A percentile compares a stretch with the other conserved stretches of the same genome.
phyloP scores from a whole-genome alignment of 805 yeast species.

The Brettanomyces sp. region DNA sequence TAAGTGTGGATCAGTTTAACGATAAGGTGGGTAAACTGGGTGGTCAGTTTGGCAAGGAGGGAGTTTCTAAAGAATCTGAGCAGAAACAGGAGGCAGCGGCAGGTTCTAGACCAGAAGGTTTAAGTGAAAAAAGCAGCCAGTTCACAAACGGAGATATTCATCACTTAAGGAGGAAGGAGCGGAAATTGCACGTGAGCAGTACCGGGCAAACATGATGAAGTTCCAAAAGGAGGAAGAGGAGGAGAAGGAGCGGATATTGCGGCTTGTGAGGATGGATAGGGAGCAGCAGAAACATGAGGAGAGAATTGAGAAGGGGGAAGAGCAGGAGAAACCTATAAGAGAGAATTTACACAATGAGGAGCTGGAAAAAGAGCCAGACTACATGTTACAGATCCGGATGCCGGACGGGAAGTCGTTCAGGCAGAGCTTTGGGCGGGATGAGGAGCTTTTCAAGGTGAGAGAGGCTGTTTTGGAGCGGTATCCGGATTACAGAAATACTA shows the following conservation, averaged over 20 bases:
- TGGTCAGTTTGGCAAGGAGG: not conserved
- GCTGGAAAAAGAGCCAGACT: slow-evolving; percentile 30
- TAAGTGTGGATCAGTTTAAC: slow-evolving; percentile 17
- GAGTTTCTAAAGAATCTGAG: not conserved
- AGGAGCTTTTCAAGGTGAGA: slow-evolving; percentile 50
- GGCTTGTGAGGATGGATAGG: slow-evolving; percentile 43
- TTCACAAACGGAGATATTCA: not conserved
- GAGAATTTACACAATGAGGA: slow-evolving; percentile 16
- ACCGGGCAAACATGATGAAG: slow-evolving; percentile 29
- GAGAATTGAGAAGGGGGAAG: slow-evolving; percentile 1
- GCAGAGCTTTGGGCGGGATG: slow-evolving; percentile 36
- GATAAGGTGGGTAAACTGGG: slow-evolving; percentile 12
- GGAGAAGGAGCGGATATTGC: slow-evolving; percentile 48
- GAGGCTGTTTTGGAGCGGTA: slow-evolving; percentile 42
- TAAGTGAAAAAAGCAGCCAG: not conserved
- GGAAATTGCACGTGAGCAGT: slow-evolving; percentile 27
- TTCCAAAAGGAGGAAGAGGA: slow-evolving; percentile 29
- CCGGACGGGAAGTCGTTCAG: slow-evolving; percentile 57
- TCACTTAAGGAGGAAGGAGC: slow-evolving; percentile 33
- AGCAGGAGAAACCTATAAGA: slow-evolving; percentile 7
- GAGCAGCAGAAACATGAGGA: slow-evolving; percentile 11
- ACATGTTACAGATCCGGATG: slow-evolving; percentile 41
- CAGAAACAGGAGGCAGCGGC: not conserved
- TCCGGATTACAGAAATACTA: slow-evolving; percentile 38
- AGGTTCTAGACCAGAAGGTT: not conserved